Conservation (phyloP, 2,329 filamentous ascomycete genomes). For the Rutstroemia sydowiana region DNA sequence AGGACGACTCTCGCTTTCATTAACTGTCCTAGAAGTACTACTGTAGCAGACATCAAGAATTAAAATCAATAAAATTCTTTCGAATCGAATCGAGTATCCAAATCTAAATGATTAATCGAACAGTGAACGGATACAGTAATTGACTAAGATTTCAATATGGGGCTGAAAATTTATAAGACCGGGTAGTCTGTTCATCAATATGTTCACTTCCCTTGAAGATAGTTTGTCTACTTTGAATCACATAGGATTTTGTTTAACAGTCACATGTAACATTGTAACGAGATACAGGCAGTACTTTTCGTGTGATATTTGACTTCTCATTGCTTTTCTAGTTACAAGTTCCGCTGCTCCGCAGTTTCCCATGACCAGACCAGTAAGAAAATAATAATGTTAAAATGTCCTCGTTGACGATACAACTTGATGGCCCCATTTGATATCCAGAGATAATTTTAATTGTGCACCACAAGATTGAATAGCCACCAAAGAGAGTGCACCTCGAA, state of each 20-base stretch:
- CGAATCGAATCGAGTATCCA: too few species aligned
- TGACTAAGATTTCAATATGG: too few species aligned
- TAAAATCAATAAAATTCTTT: too few species aligned
- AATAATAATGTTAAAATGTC: slow-evolving; percentile 16
- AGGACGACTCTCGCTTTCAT: background rate
- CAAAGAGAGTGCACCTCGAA: slow-evolving; percentile 7
- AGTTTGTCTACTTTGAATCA: too few species aligned
- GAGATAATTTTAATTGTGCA: background rate
- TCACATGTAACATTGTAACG: background rate
- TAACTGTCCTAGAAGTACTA: too few species aligned
- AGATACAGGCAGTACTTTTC: background rate
- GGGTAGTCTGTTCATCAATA: too few species aligned
- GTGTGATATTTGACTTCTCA: slow-evolving; percentile 14
- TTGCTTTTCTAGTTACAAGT: slow-evolving; percentile 26
- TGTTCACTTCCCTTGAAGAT: too few species aligned
- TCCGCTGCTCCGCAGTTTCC: slow-evolving; percentile 15
- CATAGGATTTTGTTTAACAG: too few species aligned
- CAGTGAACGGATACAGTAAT: too few species aligned
- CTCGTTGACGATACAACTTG: background rate
- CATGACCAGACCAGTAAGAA: slow-evolving; percentile 12
- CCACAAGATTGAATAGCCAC: background rate
- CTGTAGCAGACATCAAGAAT: too few species aligned
- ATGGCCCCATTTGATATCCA: background rate
- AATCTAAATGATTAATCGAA: too few species aligned
- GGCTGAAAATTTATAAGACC: too few species aligned